These are phyloP conservation scores for Penicillium coffeae DNA, from an alignment of 495 filamentous ascomycete species.

Conservation along the genomic window DNA sequence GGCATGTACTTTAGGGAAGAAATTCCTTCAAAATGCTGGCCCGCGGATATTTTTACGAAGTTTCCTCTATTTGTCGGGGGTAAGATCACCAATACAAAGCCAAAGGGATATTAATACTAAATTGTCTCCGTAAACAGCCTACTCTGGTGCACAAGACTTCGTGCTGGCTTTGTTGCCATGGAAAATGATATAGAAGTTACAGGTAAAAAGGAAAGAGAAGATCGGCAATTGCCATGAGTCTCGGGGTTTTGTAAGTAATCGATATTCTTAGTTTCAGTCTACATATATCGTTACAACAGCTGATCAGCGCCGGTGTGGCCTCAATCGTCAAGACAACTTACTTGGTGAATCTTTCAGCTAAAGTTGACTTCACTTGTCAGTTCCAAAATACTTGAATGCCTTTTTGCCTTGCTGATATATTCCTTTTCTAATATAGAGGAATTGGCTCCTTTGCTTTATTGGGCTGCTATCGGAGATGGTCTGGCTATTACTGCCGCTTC, in stretches of 20 bases:
- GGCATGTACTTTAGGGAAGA: slow-evolving; percentile 20
- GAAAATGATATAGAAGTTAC: slow-evolving; percentile 20
- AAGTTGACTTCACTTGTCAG: slow-evolving; percentile 19
- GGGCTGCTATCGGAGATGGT: slow-evolving; percentile 21
- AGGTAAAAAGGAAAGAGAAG: slow-evolving; percentile 22
- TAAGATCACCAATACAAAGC: too few relatives aligned
- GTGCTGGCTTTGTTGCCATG: slow-evolving; percentile 18
- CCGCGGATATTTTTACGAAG: slow-evolving; percentile 15
- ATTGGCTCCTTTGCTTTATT: slow-evolving; percentile 15
- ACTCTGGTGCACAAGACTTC: slow-evolving; percentile 21
- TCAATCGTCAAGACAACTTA: slow-evolving; percentile 18
- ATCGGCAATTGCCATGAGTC: slow-evolving; percentile 17
- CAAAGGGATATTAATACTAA: too few relatives aligned
- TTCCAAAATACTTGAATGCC: background rate
- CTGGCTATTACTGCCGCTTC: slow-evolving; percentile 20
- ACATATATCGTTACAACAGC: background rate
- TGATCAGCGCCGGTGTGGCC: slow-evolving; percentile 14
- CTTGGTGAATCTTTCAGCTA: slow-evolving; percentile 13
- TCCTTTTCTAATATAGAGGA: slow-evolving; percentile 6
- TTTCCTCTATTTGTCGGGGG: slow-evolving; percentile 21
- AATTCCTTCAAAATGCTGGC: slow-evolving; percentile 22
- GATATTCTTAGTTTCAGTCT: background rate
- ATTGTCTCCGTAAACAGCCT: too few relatives aligned
- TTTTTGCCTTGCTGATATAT: background rate
- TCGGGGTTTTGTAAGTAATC: slow-evolving; percentile 19